A percentile compares a stretch with the other conserved stretches of the same genome.
Conservation (phyloP, 2,329 filamentous ascomycete genomes). For the Fusarium nygamai region DNA sequence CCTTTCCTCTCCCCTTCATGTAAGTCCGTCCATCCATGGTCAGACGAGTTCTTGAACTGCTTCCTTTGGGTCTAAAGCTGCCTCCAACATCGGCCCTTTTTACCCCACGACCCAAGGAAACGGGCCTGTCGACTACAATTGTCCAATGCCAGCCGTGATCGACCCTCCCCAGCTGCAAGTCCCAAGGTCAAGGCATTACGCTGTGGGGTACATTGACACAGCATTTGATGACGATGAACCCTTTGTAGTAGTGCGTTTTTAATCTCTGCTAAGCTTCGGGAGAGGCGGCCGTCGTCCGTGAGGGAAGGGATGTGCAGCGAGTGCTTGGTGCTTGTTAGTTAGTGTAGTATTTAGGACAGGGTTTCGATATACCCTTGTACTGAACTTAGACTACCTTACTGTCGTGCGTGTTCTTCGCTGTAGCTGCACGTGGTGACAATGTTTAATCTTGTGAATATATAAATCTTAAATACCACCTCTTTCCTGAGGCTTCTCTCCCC, state of each 20-base stretch:
- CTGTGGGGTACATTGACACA: constrained; percentile 24
- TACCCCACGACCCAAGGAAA: constrained; percentile 35
- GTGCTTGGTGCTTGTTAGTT: neutral
- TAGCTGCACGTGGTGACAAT: neutral
- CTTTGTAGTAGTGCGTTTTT: neutral
- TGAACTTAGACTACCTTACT: constrained; percentile 9
- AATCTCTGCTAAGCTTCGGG: neutral
- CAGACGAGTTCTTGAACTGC: neutral
- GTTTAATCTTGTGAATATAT: constrained; percentile 7
- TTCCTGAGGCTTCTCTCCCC: neutral
- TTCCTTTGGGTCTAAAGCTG: neutral
- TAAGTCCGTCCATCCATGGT: neutral
- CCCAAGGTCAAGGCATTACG: neutral
- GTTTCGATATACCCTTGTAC: neutral
- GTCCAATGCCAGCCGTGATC: constrained; percentile 15
- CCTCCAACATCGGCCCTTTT: constrained; percentile 36
- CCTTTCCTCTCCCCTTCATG: neutral
- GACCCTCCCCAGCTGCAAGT: constrained; percentile 15
- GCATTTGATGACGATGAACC: constrained; percentile 20
- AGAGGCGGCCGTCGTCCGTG: neutral
- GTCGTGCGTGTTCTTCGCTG: neutral
- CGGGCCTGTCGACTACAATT: too few species aligned
- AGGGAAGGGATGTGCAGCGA: constrained; percentile 20
- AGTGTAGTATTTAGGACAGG: neutral
- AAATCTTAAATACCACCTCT: neutral